These are phyloP conservation scores for Penicillium vulpinum DNA, from an alignment of 2,329 filamentous ascomycete species.

Conservation along the genomic window DNA sequence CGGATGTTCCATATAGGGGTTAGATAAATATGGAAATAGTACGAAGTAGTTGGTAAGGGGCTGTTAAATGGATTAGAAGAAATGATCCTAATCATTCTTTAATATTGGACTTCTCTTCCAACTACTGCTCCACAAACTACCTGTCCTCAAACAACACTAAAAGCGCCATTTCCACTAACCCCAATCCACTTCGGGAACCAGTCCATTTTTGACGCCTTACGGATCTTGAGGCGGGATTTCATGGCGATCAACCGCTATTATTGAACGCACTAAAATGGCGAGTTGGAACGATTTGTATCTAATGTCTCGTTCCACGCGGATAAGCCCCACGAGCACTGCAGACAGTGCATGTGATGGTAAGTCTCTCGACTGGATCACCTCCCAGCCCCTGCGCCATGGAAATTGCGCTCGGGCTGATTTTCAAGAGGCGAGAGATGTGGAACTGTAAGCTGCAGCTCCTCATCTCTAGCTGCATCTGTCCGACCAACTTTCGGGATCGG, in stretches of 20 bases:
- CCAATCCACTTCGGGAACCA: conserved; percentile 10
- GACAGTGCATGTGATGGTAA: not conserved
- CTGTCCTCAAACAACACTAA: conserved; percentile 14
- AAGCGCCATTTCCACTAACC: not conserved
- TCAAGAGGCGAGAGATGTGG: not conserved
- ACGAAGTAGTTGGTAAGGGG: not conserved
- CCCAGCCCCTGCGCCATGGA: not conserved
- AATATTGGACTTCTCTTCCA: not conserved
- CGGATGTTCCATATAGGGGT: not conserved
- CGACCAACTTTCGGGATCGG: not conserved
- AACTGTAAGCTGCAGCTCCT: not conserved
- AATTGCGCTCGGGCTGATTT: not conserved
- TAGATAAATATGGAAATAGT: no score
- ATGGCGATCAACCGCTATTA: conserved; percentile 7
- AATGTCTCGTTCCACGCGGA: conserved; percentile 10
- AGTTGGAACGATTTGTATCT: no score
- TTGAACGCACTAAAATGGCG: not conserved
- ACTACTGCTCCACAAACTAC: conserved; percentile 16
- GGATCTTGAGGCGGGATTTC: conserved; percentile 20
- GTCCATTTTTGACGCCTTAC: conserved; percentile 11
- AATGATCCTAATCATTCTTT: not conserved
- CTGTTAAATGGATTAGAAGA: not conserved
- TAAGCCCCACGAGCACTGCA: conserved; percentile 1
- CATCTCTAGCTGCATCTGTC: conserved; percentile 1
- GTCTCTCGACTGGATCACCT: not conserved